Evolutionary conservation across 371 early-diverging fungal genomes (phyloP).

Genomic region (Apophysomyces trapeziformis): DNA sequence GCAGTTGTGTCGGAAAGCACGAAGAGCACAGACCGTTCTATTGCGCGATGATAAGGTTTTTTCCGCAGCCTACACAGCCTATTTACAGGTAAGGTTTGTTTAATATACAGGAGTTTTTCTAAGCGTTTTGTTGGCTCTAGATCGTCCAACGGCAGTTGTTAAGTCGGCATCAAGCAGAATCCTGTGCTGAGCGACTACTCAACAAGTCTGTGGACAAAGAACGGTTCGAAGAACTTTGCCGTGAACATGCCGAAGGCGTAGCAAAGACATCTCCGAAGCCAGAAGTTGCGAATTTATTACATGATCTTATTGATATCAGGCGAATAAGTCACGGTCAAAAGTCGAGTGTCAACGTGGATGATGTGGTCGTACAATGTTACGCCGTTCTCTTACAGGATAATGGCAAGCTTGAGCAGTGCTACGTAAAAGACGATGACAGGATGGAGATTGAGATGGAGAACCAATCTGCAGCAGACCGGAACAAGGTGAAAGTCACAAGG

Average conservation of each 20-base stretch:
- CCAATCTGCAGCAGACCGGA: neutral
- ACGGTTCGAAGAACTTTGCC: neutral
- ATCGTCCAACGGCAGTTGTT: neutral
- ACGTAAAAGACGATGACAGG: neutral
- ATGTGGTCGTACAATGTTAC: neutral
- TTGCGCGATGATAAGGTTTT: conserved; percentile 58
- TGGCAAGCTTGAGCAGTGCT: neutral
- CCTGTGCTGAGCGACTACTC: neutral
- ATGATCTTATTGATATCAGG: neutral
- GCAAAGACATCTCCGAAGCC: neutral
- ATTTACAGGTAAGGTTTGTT: conserved; percentile 29
- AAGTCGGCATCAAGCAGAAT: neutral
- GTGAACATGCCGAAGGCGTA: neutral
- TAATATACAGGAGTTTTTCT: neutral
- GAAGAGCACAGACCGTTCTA: conserved; percentile 54
- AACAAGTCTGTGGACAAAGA: neutral
- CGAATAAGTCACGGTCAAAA: neutral
- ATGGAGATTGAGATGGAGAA: neutral
- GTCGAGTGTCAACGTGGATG: neutral
- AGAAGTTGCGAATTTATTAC: neutral
- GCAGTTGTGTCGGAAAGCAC: conserved; percentile 60
- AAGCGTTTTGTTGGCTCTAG: neutral
- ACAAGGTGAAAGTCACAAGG: neutral
- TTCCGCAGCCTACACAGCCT: conserved; percentile 50
- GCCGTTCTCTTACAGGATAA: neutral